Conservation (phyloP, 2,329 filamentous ascomycete genomes). For the Chrysoporthe deuterocubensis region DNA sequence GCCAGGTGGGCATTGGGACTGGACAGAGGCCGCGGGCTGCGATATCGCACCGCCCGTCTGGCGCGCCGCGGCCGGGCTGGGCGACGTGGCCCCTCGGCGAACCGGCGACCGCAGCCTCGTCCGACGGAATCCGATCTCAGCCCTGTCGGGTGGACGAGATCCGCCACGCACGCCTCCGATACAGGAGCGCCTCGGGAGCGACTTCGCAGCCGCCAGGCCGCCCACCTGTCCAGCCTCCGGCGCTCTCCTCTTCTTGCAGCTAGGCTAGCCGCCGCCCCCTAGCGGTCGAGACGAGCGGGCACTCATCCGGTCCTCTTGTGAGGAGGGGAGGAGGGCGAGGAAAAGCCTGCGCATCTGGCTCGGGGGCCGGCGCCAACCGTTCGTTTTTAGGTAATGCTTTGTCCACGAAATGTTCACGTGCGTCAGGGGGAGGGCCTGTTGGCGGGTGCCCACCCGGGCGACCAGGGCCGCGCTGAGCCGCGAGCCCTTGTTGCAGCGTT, state of each 20-base stretch:
- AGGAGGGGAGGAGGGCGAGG: background rate
- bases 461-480: constrained; percentile 4
- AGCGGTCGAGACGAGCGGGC: background rate
- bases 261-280: background rate
- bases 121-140: constrained; percentile 16
- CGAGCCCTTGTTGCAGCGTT: constrained; percentile 1
- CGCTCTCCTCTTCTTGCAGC: background rate
- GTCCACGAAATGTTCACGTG: constrained; percentile 24
- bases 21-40: constrained; percentile 8
- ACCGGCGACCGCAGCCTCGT: constrained; percentile 25
- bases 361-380: constrained; percentile 21
- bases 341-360: background rate
- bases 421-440: constrained; percentile 19
- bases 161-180: constrained; percentile 23
- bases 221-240: background rate
- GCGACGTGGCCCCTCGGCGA: constrained; percentile 5
- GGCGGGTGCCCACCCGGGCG: background rate
- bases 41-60: constrained; percentile 22
- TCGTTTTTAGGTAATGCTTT: constrained; percentile 26
- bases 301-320: background rate
- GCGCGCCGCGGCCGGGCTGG: background rate
- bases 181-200: constrained; percentile 18
- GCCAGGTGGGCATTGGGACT: background rate
- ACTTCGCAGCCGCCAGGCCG: constrained; percentile 6
- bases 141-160: background rate